phyloP scores from a whole-genome alignment of 345 rosid species.

The Angophora floribunda region DNA sequence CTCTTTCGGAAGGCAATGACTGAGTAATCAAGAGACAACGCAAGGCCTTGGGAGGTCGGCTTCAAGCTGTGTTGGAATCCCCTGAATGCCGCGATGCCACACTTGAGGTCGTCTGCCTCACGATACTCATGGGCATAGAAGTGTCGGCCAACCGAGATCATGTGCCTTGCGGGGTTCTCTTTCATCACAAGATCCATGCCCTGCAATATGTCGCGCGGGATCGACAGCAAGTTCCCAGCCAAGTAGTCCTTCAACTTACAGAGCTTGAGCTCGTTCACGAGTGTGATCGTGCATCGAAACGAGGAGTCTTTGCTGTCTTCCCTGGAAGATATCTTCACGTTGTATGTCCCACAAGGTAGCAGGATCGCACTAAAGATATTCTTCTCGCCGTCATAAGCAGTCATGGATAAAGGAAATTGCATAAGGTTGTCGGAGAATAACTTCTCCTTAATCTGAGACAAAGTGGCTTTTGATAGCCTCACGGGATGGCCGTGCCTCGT shows the following conservation, averaged over 20 bases:
- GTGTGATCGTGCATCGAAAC: slow-evolving; percentile 35
- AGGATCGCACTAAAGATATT: slow-evolving; percentile 61
- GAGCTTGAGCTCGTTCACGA: slow-evolving; percentile 57
- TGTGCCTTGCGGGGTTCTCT: slow-evolving; percentile 59
- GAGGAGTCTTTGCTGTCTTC: slow-evolving; percentile 27
- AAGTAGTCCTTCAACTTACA: slow-evolving; percentile 53
- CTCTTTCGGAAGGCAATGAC: slow-evolving; percentile 64
- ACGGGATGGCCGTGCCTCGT: slow-evolving; percentile 12
- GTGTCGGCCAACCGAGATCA: slow-evolving; percentile 63
- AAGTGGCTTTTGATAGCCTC: slow-evolving; percentile 31
- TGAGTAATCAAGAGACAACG: slow-evolving; percentile 71
- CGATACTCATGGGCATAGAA: slow-evolving; percentile 26
- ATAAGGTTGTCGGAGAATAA: slow-evolving; percentile 28
- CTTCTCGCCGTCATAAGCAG: slow-evolving; percentile 84
- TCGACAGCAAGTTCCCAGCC: slow-evolving; percentile 9
- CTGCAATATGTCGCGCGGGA: slow-evolving; percentile 77
- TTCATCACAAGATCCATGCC: slow-evolving; percentile 94
- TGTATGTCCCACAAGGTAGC: slow-evolving; percentile 40
- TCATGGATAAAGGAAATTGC: slow-evolving; percentile 45
- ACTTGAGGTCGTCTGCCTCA: slow-evolving; percentile 34
- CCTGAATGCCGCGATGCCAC: slow-evolving; percentile 50
- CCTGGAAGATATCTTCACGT: slow-evolving; percentile 30
- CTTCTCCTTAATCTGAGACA: slow-evolving; percentile 48
- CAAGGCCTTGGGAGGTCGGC: slow-evolving; percentile 59
- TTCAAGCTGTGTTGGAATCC: slow-evolving; percentile 76